Conservation (phyloP, 148 eudicot species). For the Amaranthus hypochondriacus region DNA sequence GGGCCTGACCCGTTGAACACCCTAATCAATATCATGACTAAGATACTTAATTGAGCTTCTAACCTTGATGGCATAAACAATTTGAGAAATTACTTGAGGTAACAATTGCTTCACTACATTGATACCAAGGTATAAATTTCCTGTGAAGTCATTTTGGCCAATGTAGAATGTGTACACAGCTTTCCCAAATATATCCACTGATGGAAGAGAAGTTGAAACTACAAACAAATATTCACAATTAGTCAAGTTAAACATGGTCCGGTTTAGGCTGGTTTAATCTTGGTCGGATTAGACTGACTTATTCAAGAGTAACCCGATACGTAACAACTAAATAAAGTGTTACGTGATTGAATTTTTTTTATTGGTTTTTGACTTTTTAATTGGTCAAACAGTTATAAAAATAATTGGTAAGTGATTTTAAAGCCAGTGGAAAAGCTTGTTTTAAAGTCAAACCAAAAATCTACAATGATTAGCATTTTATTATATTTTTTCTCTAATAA, state of each 20-base stretch:
- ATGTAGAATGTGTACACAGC: slow-evolving; percentile 80
- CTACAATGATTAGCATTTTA: no score
- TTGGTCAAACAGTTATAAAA: no score
- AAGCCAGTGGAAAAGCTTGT: no score
- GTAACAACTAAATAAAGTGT: no score
- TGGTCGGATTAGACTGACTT: background rate
- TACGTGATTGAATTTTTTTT: no score
- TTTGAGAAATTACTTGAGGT: slow-evolving; percentile 73
- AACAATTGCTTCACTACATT: slow-evolving; percentile 52
- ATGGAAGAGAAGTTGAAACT: slow-evolving; percentile 50
- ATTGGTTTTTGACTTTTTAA: no score
- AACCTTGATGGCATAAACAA: slow-evolving; percentile 66
- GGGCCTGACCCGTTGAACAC: no score
- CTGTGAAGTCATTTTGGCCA: slow-evolving; percentile 94
- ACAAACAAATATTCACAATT: background rate
- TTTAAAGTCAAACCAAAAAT: no score
- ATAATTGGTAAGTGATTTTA: no score
- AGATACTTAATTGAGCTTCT: background rate
- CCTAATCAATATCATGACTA: no score
- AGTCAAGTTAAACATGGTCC: background rate
- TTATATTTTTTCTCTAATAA: no score
- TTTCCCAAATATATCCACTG: slow-evolving; percentile 52
- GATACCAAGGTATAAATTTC: slow-evolving; percentile 49
- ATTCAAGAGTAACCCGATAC: background rate
- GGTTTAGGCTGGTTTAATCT: no score